These are phyloP conservation scores for Eucalyptus marginata DNA, from an alignment of 345 rosid species.

Conservation along the genomic window DNA sequence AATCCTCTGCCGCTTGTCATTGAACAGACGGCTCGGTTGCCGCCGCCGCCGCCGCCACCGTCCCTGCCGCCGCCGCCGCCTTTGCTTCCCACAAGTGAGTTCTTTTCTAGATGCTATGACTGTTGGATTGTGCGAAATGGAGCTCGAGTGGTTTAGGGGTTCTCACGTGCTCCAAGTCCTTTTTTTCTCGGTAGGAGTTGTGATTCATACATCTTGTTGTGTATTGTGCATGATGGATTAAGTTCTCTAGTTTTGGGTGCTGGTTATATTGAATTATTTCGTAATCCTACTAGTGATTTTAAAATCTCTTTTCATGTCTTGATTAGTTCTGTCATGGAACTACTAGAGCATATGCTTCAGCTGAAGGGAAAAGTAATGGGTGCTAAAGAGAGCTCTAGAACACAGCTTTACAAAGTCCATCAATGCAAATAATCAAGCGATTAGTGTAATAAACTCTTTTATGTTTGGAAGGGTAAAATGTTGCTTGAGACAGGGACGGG, in stretches of 20 bases:
- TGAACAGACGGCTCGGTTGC: slow-evolving; percentile 23
- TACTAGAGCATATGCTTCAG: background rate
- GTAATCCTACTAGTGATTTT: background rate
- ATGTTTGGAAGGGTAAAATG: background rate
- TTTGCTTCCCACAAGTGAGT: slow-evolving; percentile 38
- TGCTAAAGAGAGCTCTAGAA: background rate
- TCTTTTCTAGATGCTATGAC: background rate
- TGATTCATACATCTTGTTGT: background rate
- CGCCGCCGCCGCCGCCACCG: slow-evolving; percentile 44
- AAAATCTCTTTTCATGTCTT: background rate
- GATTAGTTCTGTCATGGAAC: background rate
- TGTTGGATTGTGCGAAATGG: background rate
- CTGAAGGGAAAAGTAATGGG: background rate
- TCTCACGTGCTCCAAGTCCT: background rate
- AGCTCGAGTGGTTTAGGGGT: background rate
- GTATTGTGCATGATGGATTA: background rate
- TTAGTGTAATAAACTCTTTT: background rate
- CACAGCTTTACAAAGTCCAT: background rate
- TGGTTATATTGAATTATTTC: background rate
- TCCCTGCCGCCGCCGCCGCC: slow-evolving; percentile 53
- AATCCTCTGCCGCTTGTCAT: slow-evolving; percentile 16
- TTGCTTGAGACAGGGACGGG: background rate
- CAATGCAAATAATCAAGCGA: background rate
- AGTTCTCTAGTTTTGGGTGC: background rate
- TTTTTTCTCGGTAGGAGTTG: background rate